Evolutionary conservation across 2,329 filamentous ascomycete genomes (phyloP).

Genomic region (Monilinia aucupariae): DNA sequence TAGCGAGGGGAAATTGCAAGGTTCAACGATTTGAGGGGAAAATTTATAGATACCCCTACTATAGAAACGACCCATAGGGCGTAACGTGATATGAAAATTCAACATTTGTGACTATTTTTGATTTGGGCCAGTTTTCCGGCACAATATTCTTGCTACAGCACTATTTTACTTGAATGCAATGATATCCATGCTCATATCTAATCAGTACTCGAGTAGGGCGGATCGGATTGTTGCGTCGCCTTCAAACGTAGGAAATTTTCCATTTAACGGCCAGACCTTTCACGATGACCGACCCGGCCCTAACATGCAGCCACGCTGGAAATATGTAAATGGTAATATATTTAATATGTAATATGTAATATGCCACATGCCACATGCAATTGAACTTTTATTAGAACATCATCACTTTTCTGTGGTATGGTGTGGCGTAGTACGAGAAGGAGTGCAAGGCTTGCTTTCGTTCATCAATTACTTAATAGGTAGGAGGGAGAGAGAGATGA

Average conservation of each 20-base stretch:
- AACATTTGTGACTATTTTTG: conserved; percentile 5
- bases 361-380: not conserved
- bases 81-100: conserved; percentile 14
- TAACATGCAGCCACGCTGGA: not conserved
- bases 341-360: too few species aligned
- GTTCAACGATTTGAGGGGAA: conserved; percentile 12
- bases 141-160: not conserved
- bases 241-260: not conserved
- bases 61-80: conserved; percentile 9
- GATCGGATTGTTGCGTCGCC: not conserved
- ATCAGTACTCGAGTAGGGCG: not conserved
- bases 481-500: too few species aligned
- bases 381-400: not conserved
- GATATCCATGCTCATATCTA: not conserved
- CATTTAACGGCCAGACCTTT: not conserved
- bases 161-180: not conserved
- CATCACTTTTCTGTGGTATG: not conserved
- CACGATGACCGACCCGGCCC: not conserved
- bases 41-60: conserved; percentile 18
- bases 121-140: not conserved
- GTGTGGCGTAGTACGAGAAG: not conserved
- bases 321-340: too few species aligned
- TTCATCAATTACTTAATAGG: too few species aligned
- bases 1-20: conserved; percentile 21
- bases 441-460: not conserved